Percentiles rank a stretch among this genome's conserved stretches.
These are phyloP conservation scores for Cryomyces minteri DNA, from an alignment of 495 filamentous ascomycete species.

Conservation along the genomic window DNA sequence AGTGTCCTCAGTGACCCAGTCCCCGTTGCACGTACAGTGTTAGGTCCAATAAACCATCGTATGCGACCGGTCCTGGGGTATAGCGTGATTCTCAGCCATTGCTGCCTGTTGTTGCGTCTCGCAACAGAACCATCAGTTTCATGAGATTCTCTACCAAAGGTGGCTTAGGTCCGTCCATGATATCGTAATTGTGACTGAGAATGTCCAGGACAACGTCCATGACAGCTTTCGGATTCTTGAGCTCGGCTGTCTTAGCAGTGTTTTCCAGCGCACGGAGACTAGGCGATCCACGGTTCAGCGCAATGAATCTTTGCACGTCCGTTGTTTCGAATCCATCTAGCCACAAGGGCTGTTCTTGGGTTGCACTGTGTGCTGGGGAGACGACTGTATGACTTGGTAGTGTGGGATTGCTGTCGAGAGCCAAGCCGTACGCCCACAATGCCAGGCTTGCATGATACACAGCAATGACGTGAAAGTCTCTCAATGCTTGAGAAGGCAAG, in stretches of 20 bases:
- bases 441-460: constrained; percentile 41
- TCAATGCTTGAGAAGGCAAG: constrained; percentile 28
- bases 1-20: too few species aligned
- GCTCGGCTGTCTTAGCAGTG: constrained; percentile 2
- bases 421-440: constrained; percentile 40
- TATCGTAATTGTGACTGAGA: constrained; percentile 26
- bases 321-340: constrained; percentile 29
- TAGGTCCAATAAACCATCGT: too few species aligned
- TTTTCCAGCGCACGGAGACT: constrained; percentile 18
- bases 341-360: constrained; percentile 5
- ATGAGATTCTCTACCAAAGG: constrained; percentile 36
- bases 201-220: constrained; percentile 30
- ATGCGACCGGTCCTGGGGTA: too few species aligned
- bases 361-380: background rate
- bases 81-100: too few species aligned
- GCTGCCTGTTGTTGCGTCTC: constrained; percentile 4
- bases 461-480: constrained; percentile 39
- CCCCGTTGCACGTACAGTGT: too few species aligned
- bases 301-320: constrained; percentile 28
- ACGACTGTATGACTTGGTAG: constrained; percentile 5
- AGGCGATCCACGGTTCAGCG: constrained; percentile 25
- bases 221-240: constrained; percentile 26
- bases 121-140: constrained; percentile 28
- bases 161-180: constrained; percentile 16
- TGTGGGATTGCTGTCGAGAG: constrained; percentile 1